Percentiles rank a stretch among this genome's conserved stretches.
Evolutionary conservation across 257 asterid species (phyloP).

Genomic region (Pogostemon cablin): DNA sequence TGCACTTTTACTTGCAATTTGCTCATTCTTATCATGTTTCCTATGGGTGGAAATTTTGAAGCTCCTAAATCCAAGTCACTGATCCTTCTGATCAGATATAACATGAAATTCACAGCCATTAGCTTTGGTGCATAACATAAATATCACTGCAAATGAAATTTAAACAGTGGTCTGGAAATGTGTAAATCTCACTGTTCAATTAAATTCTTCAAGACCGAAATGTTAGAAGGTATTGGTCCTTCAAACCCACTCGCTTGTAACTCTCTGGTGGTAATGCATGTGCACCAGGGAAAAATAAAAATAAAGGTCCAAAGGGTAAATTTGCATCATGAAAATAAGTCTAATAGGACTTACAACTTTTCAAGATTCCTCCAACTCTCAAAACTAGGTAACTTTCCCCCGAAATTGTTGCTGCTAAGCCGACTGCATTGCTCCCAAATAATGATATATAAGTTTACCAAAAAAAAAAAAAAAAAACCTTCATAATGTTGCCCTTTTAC

Average conservation of each 20-base stretch:
- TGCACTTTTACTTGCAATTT: conserved; percentile 48
- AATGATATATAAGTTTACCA: neutral
- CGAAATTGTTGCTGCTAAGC: conserved; percentile 59
- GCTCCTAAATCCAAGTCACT: conserved; percentile 54
- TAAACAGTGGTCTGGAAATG: neutral
- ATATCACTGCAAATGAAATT: neutral
- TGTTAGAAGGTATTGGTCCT: conserved; percentile 65
- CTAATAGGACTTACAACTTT: conserved; percentile 45
- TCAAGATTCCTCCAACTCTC: conserved; percentile 48
- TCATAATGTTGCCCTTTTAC: neutral
- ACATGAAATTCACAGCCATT: neutral
- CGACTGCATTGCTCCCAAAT: conserved; percentile 38
- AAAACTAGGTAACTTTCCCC: conserved; percentile 55
- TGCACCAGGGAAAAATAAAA: conserved; percentile 7
- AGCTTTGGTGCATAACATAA: neutral
- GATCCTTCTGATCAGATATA: conserved; percentile 54
- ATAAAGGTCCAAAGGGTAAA: neutral
- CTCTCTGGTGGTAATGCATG: conserved; percentile 48
- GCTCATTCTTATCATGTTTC: conserved; percentile 40
- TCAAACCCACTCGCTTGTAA: conserved; percentile 58
- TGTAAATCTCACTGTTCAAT: conserved; percentile 51
- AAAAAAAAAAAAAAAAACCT: neutral
- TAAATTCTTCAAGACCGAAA: conserved; percentile 48
- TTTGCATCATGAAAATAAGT: conserved; percentile 1
- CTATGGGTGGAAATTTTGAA: conserved; percentile 51